These are phyloP conservation scores for Sinapis alba DNA, from an alignment of 441 rosid genomes.

Conservation along the genomic window DNA sequence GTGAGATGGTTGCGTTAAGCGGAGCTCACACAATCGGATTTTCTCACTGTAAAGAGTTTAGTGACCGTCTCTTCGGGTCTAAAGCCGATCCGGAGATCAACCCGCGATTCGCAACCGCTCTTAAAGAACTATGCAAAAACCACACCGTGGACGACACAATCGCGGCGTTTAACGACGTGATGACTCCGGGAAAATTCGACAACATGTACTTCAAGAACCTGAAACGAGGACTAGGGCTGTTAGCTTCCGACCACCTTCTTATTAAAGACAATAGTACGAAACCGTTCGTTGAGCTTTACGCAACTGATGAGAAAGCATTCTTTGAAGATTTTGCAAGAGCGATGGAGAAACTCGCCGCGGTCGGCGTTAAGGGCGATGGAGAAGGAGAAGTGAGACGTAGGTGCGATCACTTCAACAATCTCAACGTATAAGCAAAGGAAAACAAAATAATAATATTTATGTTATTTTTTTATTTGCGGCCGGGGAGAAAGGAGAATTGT, in stretches of 20 bases:
- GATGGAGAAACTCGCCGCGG: conserved; percentile 52
- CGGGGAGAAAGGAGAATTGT: conserved; percentile 11
- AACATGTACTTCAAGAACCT: conserved; percentile 65
- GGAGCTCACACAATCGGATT: conserved; percentile 64
- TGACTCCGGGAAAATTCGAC: conserved; percentile 68
- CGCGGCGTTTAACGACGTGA: conserved; percentile 65
- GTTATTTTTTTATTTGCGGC: conserved; percentile 12
- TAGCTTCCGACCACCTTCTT: conserved; percentile 47
- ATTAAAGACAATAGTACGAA: conserved; percentile 43
- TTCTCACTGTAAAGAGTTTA: conserved; percentile 54
- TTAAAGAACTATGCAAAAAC: conserved; percentile 49
- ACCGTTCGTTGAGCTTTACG: conserved; percentile 49
- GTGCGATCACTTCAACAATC: conserved; percentile 56
- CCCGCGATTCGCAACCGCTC: conserved; percentile 49
- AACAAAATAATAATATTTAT: not conserved
- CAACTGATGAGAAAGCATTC: conserved; percentile 50
- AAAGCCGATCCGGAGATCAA: conserved; percentile 40
- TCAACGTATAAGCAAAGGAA: conserved; percentile 17
- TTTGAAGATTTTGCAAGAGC: conserved; percentile 56
- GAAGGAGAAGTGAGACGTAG: conserved; percentile 60
- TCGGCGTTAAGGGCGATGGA: conserved; percentile 46
- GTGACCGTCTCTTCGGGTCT: conserved; percentile 36
- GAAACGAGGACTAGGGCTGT: conserved; percentile 50
- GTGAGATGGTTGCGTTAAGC: conserved; percentile 59
- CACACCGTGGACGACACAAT: conserved; percentile 44